Evolutionary conservation across 441 rosid species (phyloP), one percentile per base, ranked within the genome.

Genomic region (Kokia cookei): DNA sequence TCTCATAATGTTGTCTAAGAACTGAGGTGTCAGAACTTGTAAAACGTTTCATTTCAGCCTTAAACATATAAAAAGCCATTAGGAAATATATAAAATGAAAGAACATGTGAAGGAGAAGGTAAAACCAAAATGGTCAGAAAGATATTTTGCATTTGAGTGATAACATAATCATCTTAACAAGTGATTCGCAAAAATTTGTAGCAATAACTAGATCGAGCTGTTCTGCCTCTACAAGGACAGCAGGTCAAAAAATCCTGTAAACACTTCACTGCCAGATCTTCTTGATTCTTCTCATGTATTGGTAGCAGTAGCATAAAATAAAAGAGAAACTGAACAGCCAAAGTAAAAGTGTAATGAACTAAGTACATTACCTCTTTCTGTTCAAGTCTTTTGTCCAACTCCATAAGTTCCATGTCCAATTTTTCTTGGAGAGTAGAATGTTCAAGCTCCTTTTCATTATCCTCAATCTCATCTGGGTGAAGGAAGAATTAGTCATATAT

Each of bases 11-110:
- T 83, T 90, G 97, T 82, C 87, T 93, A 72, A 96, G 87, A 83
- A 93, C 91, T 66, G 97, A 92, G 77, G 93, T 88, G 69, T 92
- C 97, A 75, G 61, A 81, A 85, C 78, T 79, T 50, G 92, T 47
- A 79, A 87, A 89, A n/a, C 82, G 87, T 84, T 91, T 92, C 99
- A 96, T 96, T 85, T 93, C 99, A 83, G 97, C 99, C 98, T 96
- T 80, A 81, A 83, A 78, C 42, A 77, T 55, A 63, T 47, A 37
- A 76, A 77, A 47, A 55, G 72, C 59, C 29, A 3, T 43, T 4
- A n/a, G 47, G 55, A 15, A 53, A 53, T 11, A 4, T 10, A 42
- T 15, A 64, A 19, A 17, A 40, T 42, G 32, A 64, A 64, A 19
- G 7, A 19, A 19, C 51, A 64, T 40, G 27, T 9, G 4, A 40